Percentiles rank a stretch among this genome's conserved stretches.
Conservation (phyloP, 2,329 filamentous ascomycete genomes). For the Sclerotinia borealis region DNA sequence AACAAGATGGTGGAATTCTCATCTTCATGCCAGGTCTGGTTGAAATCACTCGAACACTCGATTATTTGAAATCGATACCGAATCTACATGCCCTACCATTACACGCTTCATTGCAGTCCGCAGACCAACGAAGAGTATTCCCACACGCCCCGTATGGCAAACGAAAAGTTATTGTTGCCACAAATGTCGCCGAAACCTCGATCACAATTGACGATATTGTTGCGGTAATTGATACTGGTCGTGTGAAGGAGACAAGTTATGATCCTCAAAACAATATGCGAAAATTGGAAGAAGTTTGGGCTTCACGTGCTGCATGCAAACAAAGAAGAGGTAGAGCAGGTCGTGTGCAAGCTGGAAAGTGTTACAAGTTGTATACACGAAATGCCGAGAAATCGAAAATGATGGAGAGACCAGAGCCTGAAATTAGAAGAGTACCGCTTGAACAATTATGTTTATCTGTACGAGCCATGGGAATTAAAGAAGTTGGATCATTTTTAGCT, state of each 20-base stretch:
- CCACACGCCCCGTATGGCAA: constrained; percentile 67
- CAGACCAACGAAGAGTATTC: constrained; percentile 85
- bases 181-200: constrained; percentile 95
- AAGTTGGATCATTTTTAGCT: constrained; percentile 75
- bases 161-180: constrained; percentile 88
- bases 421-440: constrained; percentile 85
- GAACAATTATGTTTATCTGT: constrained; percentile 94
- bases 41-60: constrained; percentile 81
- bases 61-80: constrained; percentile 56
- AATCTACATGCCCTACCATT: constrained; percentile 76
- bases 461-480: constrained; percentile 84
- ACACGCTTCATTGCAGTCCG: constrained; percentile 84
- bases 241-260: constrained; percentile 94
- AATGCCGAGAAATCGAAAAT: constrained; percentile 76
- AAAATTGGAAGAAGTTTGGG: constrained; percentile 91
- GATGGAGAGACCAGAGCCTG: constrained; percentile 82
- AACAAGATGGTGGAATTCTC: constrained; percentile 78
- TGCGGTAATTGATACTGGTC: constrained; percentile 89
- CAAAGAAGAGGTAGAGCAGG: constrained; percentile 90
- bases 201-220: constrained; percentile 98
- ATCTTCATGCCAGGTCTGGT: constrained; percentile 90
- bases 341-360: constrained; percentile 82
- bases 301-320: constrained; percentile 87
- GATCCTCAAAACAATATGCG: constrained; percentile 91
- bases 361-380: constrained; percentile 91